A percentile compares a stretch with the other conserved stretches of the same genome.
Evolutionary conservation across 202 grass and related monocot species (phyloP).

Genomic region (Carex arenaria): DNA sequence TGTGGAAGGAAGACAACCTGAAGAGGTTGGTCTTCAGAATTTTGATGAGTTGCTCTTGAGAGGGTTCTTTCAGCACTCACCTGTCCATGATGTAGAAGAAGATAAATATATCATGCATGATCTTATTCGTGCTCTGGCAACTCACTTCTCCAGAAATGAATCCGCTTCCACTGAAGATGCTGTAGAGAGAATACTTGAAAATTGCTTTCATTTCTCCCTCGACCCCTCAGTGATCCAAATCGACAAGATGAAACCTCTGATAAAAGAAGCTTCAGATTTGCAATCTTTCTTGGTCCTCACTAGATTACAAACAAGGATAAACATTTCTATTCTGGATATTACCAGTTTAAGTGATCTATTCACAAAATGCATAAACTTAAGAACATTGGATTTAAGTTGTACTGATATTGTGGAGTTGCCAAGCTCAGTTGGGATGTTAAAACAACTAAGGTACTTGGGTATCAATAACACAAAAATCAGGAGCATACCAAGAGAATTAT

Average conservation of each 20-base stretch:
- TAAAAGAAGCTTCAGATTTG: not conserved
- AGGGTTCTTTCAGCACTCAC: slow-evolving; percentile 20
- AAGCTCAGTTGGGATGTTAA: slow-evolving; percentile 19
- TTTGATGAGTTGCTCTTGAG: slow-evolving; percentile 25
- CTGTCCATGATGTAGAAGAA: not conserved
- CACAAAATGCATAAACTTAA: not conserved
- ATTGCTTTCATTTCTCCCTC: not conserved
- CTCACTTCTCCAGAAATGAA: slow-evolving; percentile 18
- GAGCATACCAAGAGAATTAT: not conserved
- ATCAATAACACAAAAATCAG: slow-evolving; percentile 31
- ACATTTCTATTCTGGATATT: too few relatives aligned
- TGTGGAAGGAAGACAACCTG: not conserved
- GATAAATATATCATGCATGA: slow-evolving; percentile 32
- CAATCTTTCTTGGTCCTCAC: not conserved
- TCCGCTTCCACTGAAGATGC: not conserved
- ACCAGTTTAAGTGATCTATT: not conserved
- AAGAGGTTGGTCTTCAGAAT: not conserved
- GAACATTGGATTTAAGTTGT: slow-evolving; percentile 29
- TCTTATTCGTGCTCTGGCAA: slow-evolving; percentile 28
- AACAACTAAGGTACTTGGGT: slow-evolving; percentile 13
- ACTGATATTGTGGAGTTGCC: slow-evolving; percentile 25
- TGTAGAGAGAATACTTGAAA: not conserved
- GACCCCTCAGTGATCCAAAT: not conserved
- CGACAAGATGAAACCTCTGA: not conserved
- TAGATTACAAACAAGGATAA: too few relatives aligned